phyloP scores from a whole-genome alignment of 2,329 filamentous ascomycete species.

The Pseudogymnoascus verrucosus region DNA sequence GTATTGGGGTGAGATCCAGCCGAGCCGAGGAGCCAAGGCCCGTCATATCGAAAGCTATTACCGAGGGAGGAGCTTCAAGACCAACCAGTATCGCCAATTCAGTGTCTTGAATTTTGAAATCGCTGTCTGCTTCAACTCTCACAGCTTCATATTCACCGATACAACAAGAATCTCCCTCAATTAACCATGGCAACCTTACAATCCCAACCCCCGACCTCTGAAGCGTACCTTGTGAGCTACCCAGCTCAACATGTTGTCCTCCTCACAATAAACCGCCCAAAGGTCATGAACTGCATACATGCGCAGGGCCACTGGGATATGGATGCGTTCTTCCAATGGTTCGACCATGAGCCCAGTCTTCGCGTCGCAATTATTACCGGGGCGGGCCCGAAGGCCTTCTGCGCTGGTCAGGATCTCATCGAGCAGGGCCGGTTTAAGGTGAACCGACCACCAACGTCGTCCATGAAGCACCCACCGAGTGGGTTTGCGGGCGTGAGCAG shows the following conservation, averaged over 20 bases:
- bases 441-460: constrained; percentile 18
- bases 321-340: constrained; percentile 46
- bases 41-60: constrained; percentile 2
- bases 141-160: neutral
- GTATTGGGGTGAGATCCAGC: constrained; percentile 1
- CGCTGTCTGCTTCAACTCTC: neutral
- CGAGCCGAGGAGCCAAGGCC: constrained; percentile 1
- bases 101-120: neutral
- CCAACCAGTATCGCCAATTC: neutral
- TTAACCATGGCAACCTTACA: constrained; percentile 13
- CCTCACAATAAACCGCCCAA: constrained; percentile 49
- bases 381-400: constrained; percentile 53
- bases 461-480: constrained; percentile 24
- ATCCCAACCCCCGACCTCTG: constrained; percentile 15
- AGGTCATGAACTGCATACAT: constrained; percentile 39
- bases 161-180: neutral
- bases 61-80: neutral
- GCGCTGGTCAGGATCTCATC: constrained; percentile 58
- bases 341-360: constrained; percentile 50
- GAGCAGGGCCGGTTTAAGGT: constrained; percentile 14
- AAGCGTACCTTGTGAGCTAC: constrained; percentile 29
- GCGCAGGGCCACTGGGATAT: constrained; percentile 32
- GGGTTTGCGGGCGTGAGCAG: constrained; percentile 63
- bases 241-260: constrained; percentile 48
- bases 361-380: constrained; percentile 59